Evolutionary conservation across 208 protist species (phyloP).

Genomic region (Trypanosoma rangeli): DNA sequence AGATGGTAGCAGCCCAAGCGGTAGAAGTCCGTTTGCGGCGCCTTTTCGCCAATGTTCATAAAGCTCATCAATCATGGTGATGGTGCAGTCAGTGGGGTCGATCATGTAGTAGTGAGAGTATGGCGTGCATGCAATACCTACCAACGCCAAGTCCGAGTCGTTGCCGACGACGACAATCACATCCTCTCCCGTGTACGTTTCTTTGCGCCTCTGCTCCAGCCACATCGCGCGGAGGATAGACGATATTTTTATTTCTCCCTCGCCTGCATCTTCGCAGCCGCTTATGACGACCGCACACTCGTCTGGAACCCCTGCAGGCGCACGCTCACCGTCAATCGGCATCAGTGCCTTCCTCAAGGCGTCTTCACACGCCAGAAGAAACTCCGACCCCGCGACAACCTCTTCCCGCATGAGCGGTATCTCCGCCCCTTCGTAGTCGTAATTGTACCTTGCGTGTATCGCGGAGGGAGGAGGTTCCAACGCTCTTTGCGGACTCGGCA

Average conservation of each 20-base stretch:
- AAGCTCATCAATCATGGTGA: slow-evolving; percentile 63
- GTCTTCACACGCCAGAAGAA: slow-evolving; percentile 74
- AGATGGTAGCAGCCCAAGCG: slow-evolving; percentile 50
- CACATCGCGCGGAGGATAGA: slow-evolving; percentile 47
- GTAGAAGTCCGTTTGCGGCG: slow-evolving; percentile 47
- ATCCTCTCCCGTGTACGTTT: slow-evolving; percentile 58
- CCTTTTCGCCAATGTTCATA: slow-evolving; percentile 61
- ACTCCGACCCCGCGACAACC: slow-evolving; percentile 68
- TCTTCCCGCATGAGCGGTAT: slow-evolving; percentile 58
- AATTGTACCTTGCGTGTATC: slow-evolving; percentile 32
- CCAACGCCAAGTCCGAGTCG: slow-evolving; percentile 81
- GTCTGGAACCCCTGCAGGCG: background rate
- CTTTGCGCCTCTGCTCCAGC: slow-evolving; percentile 22
- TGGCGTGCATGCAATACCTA: slow-evolving; percentile 61
- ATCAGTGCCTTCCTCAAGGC: slow-evolving; percentile 33
- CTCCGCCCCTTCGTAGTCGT: slow-evolving; percentile 39
- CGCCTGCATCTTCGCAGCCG: slow-evolving; percentile 54
- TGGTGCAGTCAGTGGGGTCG: slow-evolving; percentile 42
- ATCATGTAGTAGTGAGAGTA: slow-evolving; percentile 61
- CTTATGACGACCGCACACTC: slow-evolving; percentile 30
- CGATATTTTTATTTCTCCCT: slow-evolving; percentile 88
- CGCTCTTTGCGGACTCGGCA: background rate
- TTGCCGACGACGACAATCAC: slow-evolving; percentile 67
- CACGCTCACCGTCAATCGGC: background rate
- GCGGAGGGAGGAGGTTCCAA: background rate